phyloP scores from a whole-genome alignment of 2,329 filamentous ascomycete species.

The Emergomyces africanus region DNA sequence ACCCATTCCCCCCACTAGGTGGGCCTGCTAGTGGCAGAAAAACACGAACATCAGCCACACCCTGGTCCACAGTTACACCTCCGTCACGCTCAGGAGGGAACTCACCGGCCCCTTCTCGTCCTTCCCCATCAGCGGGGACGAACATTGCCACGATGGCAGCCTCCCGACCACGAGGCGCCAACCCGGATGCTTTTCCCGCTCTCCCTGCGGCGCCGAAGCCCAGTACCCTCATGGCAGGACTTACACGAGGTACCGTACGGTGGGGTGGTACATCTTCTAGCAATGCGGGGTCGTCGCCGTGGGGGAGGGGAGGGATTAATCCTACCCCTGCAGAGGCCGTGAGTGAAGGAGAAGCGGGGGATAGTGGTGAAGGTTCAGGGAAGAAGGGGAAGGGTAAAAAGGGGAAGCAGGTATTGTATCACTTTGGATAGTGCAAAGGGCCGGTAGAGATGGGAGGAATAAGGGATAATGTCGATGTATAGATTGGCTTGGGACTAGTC shows the following conservation, averaged over 20 bases:
- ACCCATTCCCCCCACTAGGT: constrained; percentile 31
- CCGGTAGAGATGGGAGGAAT: no score
- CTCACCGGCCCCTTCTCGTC: constrained; percentile 5
- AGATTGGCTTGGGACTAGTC: not conserved
- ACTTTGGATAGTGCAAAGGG: constrained; percentile 20
- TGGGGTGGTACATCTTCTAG: constrained; percentile 30
- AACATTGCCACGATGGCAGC: not conserved
- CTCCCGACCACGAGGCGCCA: constrained; percentile 12
- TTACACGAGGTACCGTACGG: constrained; percentile 34
- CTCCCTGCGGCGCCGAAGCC: constrained; percentile 66
- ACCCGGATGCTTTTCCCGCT: constrained; percentile 61
- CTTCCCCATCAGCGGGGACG: constrained; percentile 1
- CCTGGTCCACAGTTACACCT: constrained; percentile 5
- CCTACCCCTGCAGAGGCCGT: constrained; percentile 10
- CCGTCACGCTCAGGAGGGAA: not conserved
- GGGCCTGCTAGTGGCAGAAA: constrained; percentile 12
- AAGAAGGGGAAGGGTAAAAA: constrained; percentile 25
- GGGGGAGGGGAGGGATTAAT: constrained; percentile 18
- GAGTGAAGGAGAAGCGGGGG: constrained; percentile 10
- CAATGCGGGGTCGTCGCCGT: constrained; percentile 22
- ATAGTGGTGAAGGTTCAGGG: constrained; percentile 5
- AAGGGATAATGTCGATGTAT: no score
- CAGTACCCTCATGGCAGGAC: constrained; percentile 39
- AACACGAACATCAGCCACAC: constrained; percentile 6
- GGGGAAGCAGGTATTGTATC: constrained; percentile 28